A percentile compares a stretch with the other conserved stretches of the same genome.
Evolutionary conservation across 1,139 yeast genomes (phyloP).

Genomic region (Diutina sp.): DNA sequence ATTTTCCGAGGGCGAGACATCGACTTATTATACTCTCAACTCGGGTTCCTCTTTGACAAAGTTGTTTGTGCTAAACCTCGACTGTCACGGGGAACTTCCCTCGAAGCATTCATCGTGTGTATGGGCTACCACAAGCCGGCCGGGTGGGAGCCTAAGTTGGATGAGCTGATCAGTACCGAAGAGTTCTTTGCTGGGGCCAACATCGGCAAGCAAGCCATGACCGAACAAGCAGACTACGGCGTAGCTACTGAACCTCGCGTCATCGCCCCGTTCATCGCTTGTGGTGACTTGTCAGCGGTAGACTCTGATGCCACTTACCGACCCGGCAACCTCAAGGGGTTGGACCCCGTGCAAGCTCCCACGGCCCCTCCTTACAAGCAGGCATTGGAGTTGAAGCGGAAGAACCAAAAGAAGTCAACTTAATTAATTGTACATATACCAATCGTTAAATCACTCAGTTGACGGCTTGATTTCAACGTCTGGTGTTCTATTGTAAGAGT

Average conservation of each 20-base stretch:
- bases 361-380: constrained; percentile 94
- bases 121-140: constrained; percentile 70
- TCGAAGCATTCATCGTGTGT: constrained; percentile 91
- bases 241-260: constrained; percentile 42
- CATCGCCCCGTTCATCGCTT: constrained; percentile 82
- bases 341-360: constrained; percentile 90
- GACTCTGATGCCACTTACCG: constrained; percentile 92
- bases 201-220: constrained; percentile 40
- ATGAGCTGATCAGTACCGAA: constrained; percentile 53
- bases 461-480: neutral
- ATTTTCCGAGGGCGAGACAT: constrained; percentile 93
- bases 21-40: constrained; percentile 78
- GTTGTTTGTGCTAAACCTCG: constrained; percentile 95
- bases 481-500: neutral
- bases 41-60: constrained; percentile 69
- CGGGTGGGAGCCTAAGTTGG: constrained; percentile 66
- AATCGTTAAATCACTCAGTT: neutral
- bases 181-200: constrained; percentile 64
- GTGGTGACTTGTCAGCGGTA: constrained; percentile 78
- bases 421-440: neutral
- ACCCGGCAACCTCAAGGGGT: constrained; percentile 24
- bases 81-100: constrained; percentile 83
- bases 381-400: constrained; percentile 48
- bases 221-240: constrained; percentile 27
- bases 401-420: neutral